Conservation (phyloP, 192 early-diverging fungal genomes). For the Linnemannia schmuckeri region DNA sequence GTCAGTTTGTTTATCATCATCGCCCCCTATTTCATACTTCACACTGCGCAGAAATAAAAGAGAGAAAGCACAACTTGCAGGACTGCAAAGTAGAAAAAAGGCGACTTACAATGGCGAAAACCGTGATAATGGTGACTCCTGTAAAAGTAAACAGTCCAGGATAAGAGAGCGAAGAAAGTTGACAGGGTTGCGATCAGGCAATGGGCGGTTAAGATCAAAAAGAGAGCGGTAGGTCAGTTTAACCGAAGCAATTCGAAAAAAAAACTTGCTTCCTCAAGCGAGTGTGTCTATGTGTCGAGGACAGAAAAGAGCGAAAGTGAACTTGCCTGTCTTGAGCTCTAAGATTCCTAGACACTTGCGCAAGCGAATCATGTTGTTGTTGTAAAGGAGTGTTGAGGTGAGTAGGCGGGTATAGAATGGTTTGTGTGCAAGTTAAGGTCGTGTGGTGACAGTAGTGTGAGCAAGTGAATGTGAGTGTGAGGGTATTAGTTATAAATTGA, state of each 20-base stretch:
- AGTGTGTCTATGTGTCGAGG: not conserved
- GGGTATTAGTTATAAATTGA: no score
- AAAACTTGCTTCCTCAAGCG: not conserved
- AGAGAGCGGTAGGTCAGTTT: not conserved
- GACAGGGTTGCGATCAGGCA: not conserved
- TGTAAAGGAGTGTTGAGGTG: not conserved
- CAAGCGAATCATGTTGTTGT: constrained; percentile 41
- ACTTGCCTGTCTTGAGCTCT: constrained; percentile 58
- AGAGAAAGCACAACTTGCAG: not conserved
- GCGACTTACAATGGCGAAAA: constrained; percentile 51
- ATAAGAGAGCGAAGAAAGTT: not conserved
- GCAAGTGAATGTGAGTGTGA: no score
- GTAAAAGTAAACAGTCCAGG: not conserved
- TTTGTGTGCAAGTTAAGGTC: not conserved
- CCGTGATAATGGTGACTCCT: constrained; percentile 54
- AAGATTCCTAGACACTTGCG: constrained; percentile 52
- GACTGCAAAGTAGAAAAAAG: not conserved
- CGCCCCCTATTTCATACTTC: no score
- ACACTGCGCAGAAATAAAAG: not conserved
- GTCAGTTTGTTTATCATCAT: not conserved
- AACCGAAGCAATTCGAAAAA: not conserved
- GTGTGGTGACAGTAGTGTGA: not conserved
- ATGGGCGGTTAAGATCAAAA: not conserved
- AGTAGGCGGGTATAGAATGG: not conserved
- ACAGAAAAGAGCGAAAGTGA: not conserved